These are phyloP conservation scores for Backusella mclennaniae DNA, from an alignment of 192 early-diverging fungal genomes.

Conservation along the genomic window DNA sequence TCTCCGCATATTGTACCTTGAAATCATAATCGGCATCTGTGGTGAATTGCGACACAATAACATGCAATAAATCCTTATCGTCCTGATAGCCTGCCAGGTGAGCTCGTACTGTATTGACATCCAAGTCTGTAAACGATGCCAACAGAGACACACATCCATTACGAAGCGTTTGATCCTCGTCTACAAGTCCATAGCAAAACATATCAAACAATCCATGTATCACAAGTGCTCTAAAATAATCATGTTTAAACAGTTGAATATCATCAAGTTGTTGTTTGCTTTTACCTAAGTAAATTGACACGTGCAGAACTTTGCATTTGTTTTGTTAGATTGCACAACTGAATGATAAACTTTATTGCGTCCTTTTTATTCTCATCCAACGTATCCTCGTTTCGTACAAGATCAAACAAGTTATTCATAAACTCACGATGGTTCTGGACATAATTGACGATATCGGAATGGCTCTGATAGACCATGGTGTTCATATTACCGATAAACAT, in stretches of 20 bases:
- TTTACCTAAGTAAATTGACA: slow-evolving; percentile 63
- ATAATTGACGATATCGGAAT: slow-evolving; percentile 80
- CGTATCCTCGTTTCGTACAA: slow-evolving; percentile 52
- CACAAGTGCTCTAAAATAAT: slow-evolving; percentile 55
- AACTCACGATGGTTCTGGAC: slow-evolving; percentile 69
- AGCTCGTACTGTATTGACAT: slow-evolving; percentile 72
- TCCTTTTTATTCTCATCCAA: slow-evolving; percentile 61
- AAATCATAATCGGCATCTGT: slow-evolving; percentile 61
- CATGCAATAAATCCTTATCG: slow-evolving; percentile 58
- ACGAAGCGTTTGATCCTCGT: slow-evolving; percentile 54
- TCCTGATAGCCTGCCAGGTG: slow-evolving; percentile 63
- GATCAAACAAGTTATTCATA: slow-evolving; percentile 67
- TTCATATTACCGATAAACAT: slow-evolving; percentile 68
- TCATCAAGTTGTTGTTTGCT: no score
- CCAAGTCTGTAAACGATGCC: slow-evolving; percentile 72
- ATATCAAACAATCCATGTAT: slow-evolving; percentile 79
- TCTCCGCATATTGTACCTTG: slow-evolving; percentile 71
- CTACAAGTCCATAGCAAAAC: slow-evolving; percentile 67
- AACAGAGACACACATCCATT: slow-evolving; percentile 70
- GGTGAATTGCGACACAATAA: slow-evolving; percentile 65
- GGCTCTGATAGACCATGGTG: slow-evolving; percentile 77
- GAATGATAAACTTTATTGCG: slow-evolving; percentile 77
- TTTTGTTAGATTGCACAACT: slow-evolving; percentile 77
- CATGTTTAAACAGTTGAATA: no score
- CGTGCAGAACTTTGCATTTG: slow-evolving; percentile 61